Evolutionary conservation across 2,329 filamentous ascomycete genomes (phyloP).

Genomic region (Fusarium staphyleae): DNA sequence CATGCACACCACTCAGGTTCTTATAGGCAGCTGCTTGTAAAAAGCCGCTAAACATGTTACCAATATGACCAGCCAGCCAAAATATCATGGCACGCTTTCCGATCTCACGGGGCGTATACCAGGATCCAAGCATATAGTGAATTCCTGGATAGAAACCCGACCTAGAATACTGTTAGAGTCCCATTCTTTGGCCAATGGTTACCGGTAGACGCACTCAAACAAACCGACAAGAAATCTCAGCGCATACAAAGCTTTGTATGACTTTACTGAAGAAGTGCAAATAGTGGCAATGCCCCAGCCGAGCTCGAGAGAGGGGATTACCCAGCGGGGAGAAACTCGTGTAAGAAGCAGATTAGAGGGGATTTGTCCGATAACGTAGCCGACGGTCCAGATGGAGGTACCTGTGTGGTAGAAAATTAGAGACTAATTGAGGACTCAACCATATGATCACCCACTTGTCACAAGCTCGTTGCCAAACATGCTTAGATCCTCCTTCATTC

Average conservation of each 20-base stretch:
- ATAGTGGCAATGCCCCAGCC: slow-evolving; percentile 30
- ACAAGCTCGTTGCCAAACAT: slow-evolving; percentile 36
- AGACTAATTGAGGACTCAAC: rapidly evolving
- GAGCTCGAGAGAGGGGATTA: slow-evolving; percentile 25
- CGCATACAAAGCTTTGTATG: slow-evolving; percentile 18
- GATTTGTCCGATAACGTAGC: slow-evolving; percentile 30
- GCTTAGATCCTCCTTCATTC: slow-evolving; percentile 34
- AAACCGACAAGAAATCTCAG: slow-evolving; percentile 27
- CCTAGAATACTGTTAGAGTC: background rate
- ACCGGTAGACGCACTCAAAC: slow-evolving; percentile 17
- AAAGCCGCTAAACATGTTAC: slow-evolving; percentile 26
- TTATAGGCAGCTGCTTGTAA: slow-evolving; percentile 26
- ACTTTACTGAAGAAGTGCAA: slow-evolving; percentile 18
- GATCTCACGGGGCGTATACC: slow-evolving; percentile 35
- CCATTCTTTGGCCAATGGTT: background rate
- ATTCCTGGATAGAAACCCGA: slow-evolving; percentile 29
- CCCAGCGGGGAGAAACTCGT: slow-evolving; percentile 23
- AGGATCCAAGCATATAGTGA: slow-evolving; percentile 34
- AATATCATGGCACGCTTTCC: slow-evolving; percentile 32
- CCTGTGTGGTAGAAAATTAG: background rate
- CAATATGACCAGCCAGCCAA: slow-evolving; percentile 28
- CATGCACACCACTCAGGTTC: slow-evolving; percentile 22
- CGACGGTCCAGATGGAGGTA: slow-evolving; percentile 27
- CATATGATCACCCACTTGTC: slow-evolving; percentile 20
- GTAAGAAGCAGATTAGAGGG: slow-evolving; percentile 25